A percentile compares a stretch with the other conserved stretches of the same genome.
phyloP scores from a whole-genome alignment of 371 early-diverging fungal genomes.

The Mucor ambiguus region DNA sequence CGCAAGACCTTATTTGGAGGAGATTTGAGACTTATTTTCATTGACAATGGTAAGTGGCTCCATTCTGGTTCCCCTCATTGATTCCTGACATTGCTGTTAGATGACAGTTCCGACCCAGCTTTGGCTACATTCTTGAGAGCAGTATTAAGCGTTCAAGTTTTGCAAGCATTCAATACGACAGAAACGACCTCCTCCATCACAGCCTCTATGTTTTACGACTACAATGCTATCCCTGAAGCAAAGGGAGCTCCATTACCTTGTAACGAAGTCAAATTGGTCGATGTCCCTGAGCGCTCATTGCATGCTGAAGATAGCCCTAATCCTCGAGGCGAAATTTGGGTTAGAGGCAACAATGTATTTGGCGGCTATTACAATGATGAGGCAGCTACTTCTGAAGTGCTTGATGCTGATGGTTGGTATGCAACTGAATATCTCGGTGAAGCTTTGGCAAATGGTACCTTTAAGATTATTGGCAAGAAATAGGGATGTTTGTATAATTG shows the following conservation, averaged over 20 bases:
- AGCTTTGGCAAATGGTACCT: constrained; percentile 65
- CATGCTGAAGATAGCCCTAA: constrained; percentile 69
- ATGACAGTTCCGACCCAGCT: constrained; percentile 35
- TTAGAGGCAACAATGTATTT: constrained; percentile 63
- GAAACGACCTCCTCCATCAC: constrained; percentile 60
- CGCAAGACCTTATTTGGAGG: constrained; percentile 84
- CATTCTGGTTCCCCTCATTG: too few species aligned
- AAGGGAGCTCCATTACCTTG: constrained; percentile 79
- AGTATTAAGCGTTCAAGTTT: constrained; percentile 55
- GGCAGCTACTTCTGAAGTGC: constrained; percentile 45
- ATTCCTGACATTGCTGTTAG: constrained; percentile 31
- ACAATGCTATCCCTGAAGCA: constrained; percentile 34
- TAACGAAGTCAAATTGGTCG: constrained; percentile 86
- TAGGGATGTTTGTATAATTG: constrained; percentile 13
- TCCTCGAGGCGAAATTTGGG: constrained; percentile 76
- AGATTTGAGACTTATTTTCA: constrained; percentile 60
- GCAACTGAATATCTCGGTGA: constrained; percentile 83
- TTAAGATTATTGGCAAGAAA: constrained; percentile 60
- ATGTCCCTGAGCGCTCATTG: constrained; percentile 71
- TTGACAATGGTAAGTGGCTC: constrained; percentile 44
- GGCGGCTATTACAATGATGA: constrained; percentile 59
- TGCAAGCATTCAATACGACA: constrained; percentile 61
- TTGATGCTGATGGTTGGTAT: constrained; percentile 83
- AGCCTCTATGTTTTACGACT: constrained; percentile 63
- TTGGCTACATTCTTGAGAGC: constrained; percentile 53